A percentile compares a stretch with the other conserved stretches of the same genome.
These are phyloP conservation scores for Daldinia sp. DNA, from an alignment of 2,329 filamentous ascomycete genomes.

Conservation along the genomic window DNA sequence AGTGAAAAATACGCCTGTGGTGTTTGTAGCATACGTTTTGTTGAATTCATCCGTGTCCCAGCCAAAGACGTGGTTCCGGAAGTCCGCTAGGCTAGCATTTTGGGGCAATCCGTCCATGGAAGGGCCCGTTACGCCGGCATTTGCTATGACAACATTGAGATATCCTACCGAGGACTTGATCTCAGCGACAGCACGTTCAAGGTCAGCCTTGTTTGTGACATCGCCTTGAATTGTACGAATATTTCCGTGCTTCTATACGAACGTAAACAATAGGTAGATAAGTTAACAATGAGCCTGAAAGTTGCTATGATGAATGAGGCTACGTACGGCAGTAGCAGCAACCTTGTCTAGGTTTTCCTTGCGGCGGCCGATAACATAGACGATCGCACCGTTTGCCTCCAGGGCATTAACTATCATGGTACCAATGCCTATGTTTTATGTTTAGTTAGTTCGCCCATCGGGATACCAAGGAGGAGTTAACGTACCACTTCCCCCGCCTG, in stretches of 20 bases:
- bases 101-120: constrained; percentile 56
- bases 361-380: constrained; percentile 65
- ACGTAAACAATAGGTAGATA: neutral
- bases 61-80: constrained; percentile 36
- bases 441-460: constrained; percentile 11
- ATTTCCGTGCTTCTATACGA: constrained; percentile 47
- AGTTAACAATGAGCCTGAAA: constrained; percentile 31
- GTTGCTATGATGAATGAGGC: constrained; percentile 19
- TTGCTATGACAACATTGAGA: constrained; percentile 69
- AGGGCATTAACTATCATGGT: constrained; percentile 63
- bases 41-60: constrained; percentile 65
- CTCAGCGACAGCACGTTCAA: constrained; percentile 66
- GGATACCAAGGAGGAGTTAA: neutral
- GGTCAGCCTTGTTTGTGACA: constrained; percentile 57
- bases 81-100: constrained; percentile 37
- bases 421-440: constrained; percentile 59
- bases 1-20: constrained; percentile 71
- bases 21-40: constrained; percentile 69
- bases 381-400: constrained; percentile 63
- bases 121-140: constrained; percentile 64
- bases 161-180: constrained; percentile 67
- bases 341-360: constrained; percentile 58
- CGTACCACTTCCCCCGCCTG: constrained; percentile 64
- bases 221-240: constrained; percentile 50
- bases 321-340: constrained; percentile 50